Conservation (phyloP, 805 yeast species). For the Geotrichum ghanense region DNA sequence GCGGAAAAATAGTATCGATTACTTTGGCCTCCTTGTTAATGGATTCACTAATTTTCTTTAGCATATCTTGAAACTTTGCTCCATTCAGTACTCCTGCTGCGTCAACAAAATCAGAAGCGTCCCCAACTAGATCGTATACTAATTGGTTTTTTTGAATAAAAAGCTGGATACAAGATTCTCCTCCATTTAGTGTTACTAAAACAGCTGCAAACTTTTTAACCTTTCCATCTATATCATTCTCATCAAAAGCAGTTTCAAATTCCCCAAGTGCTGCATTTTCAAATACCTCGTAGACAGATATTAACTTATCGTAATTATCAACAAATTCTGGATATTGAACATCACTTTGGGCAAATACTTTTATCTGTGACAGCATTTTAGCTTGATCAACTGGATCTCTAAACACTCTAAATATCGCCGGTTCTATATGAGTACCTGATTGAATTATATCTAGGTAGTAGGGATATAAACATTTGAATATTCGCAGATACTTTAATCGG, state of each 20-base stretch:
- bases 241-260: slow-evolving; percentile 45
- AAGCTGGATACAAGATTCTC: slow-evolving; percentile 22
- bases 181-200: slow-evolving; percentile 25
- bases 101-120: neutral
- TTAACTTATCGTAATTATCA: slow-evolving; percentile 30
- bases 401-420: slow-evolving; percentile 36
- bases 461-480: slow-evolving; percentile 30
- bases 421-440: slow-evolving; percentile 29
- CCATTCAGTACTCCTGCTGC: slow-evolving; percentile 12
- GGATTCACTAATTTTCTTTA: slow-evolving; percentile 23
- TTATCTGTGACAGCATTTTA: slow-evolving; percentile 31
- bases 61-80: slow-evolving; percentile 10
- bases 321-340: slow-evolving; percentile 24
- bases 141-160: slow-evolving; percentile 20
- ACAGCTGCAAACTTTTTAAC: slow-evolving; percentile 25
- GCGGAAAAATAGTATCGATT: slow-evolving; percentile 36
- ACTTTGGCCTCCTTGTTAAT: slow-evolving; percentile 30
- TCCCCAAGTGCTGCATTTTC: slow-evolving; percentile 61
- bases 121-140: slow-evolving; percentile 8
- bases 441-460: slow-evolving; percentile 36
- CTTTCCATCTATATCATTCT: slow-evolving; percentile 31
- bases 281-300: slow-evolving; percentile 52
- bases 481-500: slow-evolving; percentile 7
- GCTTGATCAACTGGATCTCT: slow-evolving; percentile 44
- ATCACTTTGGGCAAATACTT: slow-evolving; percentile 29